Evolutionary conservation across 2,329 filamentous ascomycete species (phyloP).

Genomic region (Clonostachys rhizophaga): DNA sequence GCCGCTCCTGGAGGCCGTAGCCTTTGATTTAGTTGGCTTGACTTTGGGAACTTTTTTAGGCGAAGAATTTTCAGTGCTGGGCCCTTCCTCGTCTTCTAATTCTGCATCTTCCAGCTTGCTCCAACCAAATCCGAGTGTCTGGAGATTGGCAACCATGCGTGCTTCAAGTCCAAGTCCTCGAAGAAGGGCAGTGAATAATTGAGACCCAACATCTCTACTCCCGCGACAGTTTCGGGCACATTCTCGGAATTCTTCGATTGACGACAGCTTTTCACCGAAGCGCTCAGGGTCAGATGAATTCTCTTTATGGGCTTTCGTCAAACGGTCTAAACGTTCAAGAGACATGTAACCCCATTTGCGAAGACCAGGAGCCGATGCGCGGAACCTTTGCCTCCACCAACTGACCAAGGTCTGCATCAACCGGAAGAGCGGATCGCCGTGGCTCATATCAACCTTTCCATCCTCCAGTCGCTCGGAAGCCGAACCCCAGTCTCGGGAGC

Average conservation of each 20-base stretch:
- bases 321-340: slow-evolving; percentile 67
- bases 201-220: slow-evolving; percentile 81
- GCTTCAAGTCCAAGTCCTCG: slow-evolving; percentile 78
- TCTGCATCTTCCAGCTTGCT: slow-evolving; percentile 79
- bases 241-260: slow-evolving; percentile 62
- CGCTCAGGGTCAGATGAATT: slow-evolving; percentile 54
- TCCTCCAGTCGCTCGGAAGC: slow-evolving; percentile 66
- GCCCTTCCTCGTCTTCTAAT: slow-evolving; percentile 18
- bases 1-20: slow-evolving; percentile 1
- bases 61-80: neutral
- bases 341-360: slow-evolving; percentile 89
- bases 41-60: neutral
- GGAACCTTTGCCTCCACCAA: slow-evolving; percentile 87
- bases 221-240: slow-evolving; percentile 68
- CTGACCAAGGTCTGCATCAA: slow-evolving; percentile 71
- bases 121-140: slow-evolving; percentile 87
- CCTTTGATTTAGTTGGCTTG: neutral
- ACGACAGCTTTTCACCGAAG: slow-evolving; percentile 74
- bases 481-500: slow-evolving; percentile 61
- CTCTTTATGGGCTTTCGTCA: slow-evolving; percentile 65
- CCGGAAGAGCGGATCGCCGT: slow-evolving; percentile 74
- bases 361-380: slow-evolving; percentile 70
- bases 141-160: slow-evolving; percentile 77
- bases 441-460: slow-evolving; percentile 70
- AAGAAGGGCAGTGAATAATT: slow-evolving; percentile 83